Percentiles rank a stretch among this genome's conserved stretches.
phyloP scores from a whole-genome alignment of 2,329 filamentous ascomycete species.

The Cladosporium sp. region DNA sequence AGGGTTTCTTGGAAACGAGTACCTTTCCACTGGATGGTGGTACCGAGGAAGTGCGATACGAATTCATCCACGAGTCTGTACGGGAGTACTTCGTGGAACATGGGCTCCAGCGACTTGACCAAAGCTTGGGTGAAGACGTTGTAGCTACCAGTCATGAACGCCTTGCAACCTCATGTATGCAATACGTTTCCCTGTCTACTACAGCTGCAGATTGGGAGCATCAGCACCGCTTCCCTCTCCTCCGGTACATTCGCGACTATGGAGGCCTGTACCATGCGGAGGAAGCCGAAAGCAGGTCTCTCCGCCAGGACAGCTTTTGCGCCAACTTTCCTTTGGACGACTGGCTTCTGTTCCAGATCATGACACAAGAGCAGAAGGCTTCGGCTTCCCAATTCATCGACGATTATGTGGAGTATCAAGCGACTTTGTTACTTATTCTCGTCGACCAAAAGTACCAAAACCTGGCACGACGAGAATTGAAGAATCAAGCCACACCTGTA shows the following conservation, averaged over 20 bases:
- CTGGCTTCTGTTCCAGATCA: not conserved
- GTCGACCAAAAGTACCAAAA: not conserved
- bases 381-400: not conserved
- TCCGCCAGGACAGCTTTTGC: not conserved
- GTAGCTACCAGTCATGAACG: not conserved
- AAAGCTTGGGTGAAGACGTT: not conserved
- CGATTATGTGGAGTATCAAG: not conserved
- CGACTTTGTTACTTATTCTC: not conserved
- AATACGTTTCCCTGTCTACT: not conserved
- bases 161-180: not conserved
- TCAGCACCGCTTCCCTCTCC: no score
- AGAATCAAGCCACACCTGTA: not conserved
- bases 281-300: not conserved
- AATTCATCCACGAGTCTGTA: constrained; percentile 9
- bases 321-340: not conserved
- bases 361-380: not conserved
- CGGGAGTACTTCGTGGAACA: not conserved
- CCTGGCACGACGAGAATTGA: not conserved
- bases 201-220: no score
- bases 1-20: not conserved
- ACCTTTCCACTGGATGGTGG: not conserved
- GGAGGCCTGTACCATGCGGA: not conserved
- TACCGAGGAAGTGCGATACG: not conserved
- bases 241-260: not conserved
- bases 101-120: not conserved